A percentile compares a stretch with the other conserved stretches of the same genome.
Conservation (phyloP, 2,329 filamentous ascomycete species). For the Thermomyces lanuginosus region DNA sequence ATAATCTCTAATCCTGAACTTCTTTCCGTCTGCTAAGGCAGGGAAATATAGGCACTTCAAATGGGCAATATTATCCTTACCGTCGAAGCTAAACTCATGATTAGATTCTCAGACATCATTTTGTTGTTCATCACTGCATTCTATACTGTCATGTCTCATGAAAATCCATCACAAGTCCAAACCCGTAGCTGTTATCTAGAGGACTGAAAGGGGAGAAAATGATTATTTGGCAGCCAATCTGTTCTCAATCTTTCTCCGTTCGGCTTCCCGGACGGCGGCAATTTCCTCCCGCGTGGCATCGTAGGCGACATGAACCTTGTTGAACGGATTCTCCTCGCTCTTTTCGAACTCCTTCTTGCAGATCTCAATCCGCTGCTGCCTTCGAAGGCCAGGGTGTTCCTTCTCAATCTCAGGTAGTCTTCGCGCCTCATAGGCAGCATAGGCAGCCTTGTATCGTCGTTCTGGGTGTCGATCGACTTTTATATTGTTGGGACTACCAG, state of each 20-base stretch:
- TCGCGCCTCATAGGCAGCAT: constrained; percentile 63
- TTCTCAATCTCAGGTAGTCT: constrained; percentile 70
- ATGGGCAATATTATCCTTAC: too few relatives aligned
- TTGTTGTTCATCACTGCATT: too few relatives aligned
- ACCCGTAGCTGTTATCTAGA: too few relatives aligned
- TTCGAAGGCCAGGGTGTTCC: constrained; percentile 62
- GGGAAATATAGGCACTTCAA: too few relatives aligned
- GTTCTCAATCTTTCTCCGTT: constrained; percentile 59
- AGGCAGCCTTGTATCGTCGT: constrained; percentile 72
- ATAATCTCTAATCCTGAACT: too few relatives aligned
- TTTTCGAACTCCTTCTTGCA: constrained; percentile 89
- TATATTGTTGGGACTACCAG: constrained; percentile 37
- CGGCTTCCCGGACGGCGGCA: constrained; percentile 44
- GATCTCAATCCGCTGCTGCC: constrained; percentile 69
- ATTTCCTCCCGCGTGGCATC: constrained; percentile 69
- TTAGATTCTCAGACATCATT: too few relatives aligned
- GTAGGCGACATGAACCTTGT: constrained; percentile 60
- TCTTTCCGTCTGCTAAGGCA: too few relatives aligned
- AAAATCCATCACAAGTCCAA: too few relatives aligned
- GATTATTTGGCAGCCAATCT: constrained; percentile 33
- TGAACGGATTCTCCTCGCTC: constrained; percentile 88
- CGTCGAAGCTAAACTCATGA: too few relatives aligned
- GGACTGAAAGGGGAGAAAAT: background rate
- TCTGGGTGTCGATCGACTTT: constrained; percentile 85
- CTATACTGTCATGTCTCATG: too few relatives aligned